Percentiles rank a stretch among this genome's conserved stretches.
Conservation (phyloP, 768 basidiomycete species). For the Saitozyma podzolica region DNA sequence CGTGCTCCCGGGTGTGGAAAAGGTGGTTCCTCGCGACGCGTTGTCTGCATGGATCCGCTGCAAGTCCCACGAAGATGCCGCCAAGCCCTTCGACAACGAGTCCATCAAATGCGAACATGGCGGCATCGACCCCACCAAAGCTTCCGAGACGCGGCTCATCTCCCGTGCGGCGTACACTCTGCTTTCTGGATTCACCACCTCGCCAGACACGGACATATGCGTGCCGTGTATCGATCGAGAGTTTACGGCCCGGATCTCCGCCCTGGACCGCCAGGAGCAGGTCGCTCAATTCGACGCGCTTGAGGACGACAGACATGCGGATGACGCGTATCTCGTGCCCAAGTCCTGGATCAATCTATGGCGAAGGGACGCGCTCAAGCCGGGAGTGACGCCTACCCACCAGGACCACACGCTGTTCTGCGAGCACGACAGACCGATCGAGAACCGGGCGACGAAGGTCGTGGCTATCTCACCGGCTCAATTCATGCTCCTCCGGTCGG, state of each 20-base stretch:
- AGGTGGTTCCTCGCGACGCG: conserved; percentile 29
- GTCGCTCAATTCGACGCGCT: conserved; percentile 23
- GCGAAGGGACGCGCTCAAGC: no score
- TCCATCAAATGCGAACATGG: conserved; percentile 27
- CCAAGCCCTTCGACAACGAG: conserved; percentile 15
- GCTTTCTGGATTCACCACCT: conserved; percentile 6
- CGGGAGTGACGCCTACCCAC: conserved; percentile 11
- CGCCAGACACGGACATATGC: conserved; percentile 24
- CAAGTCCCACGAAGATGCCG: conserved; percentile 13
- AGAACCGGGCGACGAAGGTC: conserved; percentile 3
- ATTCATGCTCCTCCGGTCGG: conserved; percentile 21
- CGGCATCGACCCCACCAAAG: conserved; percentile 28
- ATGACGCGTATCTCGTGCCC: conserved; percentile 19
- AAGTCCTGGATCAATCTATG: conserved; percentile 15
- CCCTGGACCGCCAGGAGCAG: conserved; percentile 7
- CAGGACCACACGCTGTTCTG: conserved; percentile 24
- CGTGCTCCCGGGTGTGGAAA: conserved; percentile 28
- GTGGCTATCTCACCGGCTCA: conserved; percentile 10
- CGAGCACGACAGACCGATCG: conserved; percentile 33
- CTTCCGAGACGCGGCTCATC: conserved; percentile 14
- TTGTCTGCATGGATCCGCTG: conserved; percentile 20
- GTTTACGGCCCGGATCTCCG: neutral
- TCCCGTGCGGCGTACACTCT: conserved; percentile 26
- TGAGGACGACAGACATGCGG: conserved; percentile 8
- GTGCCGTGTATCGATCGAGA: conserved; percentile 19